Conservation (phyloP, 1,139 yeast species). For the Yamadazyma triangularis region DNA sequence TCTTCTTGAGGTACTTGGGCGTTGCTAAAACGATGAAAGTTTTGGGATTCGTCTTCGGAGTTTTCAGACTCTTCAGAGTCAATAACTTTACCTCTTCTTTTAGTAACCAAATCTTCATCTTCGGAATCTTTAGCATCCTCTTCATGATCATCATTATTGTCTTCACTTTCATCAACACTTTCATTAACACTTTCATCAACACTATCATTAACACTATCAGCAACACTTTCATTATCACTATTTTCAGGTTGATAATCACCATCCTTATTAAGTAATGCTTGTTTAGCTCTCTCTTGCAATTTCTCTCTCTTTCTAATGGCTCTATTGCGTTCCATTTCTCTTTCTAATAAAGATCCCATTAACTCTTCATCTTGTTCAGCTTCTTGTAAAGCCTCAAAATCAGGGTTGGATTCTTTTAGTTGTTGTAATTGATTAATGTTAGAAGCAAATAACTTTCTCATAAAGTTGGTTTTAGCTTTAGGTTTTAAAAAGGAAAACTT, state of each 20-base stretch:
- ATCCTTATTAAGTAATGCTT: constrained; percentile 20
- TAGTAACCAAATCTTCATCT: constrained; percentile 13
- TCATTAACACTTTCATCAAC: constrained; percentile 8
- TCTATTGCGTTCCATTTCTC: constrained; percentile 54
- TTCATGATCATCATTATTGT: constrained; percentile 12
- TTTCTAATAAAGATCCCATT: constrained; percentile 52
- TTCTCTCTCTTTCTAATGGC: constrained; percentile 50
- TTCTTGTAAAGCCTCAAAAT: constrained; percentile 24
- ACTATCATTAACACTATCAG: constrained; percentile 14
- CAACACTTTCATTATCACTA: constrained; percentile 19
- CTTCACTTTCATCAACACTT: constrained; percentile 11
- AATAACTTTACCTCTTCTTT: constrained; percentile 8
- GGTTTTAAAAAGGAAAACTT: constrained; percentile 16
- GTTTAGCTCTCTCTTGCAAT: constrained; percentile 32
- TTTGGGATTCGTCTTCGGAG: constrained; percentile 8
- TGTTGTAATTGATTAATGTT: constrained; percentile 31
- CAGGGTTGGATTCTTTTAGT: constrained; percentile 20
- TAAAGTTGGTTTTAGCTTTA: constrained; percentile 12
- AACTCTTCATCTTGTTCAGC: constrained; percentile 39
- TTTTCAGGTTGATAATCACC: constrained; percentile 11
- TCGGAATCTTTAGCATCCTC: constrained; percentile 17
- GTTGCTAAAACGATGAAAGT: constrained; percentile 6
- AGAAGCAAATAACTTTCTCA: constrained; percentile 26
- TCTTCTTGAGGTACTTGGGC: constrained; percentile 11
- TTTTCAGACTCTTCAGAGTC: constrained; percentile 14